Percentiles rank a stretch among this genome's conserved stretches.
phyloP scores from a whole-genome alignment of 805 yeast genomes.

The Komagataella kurtzmanii region DNA sequence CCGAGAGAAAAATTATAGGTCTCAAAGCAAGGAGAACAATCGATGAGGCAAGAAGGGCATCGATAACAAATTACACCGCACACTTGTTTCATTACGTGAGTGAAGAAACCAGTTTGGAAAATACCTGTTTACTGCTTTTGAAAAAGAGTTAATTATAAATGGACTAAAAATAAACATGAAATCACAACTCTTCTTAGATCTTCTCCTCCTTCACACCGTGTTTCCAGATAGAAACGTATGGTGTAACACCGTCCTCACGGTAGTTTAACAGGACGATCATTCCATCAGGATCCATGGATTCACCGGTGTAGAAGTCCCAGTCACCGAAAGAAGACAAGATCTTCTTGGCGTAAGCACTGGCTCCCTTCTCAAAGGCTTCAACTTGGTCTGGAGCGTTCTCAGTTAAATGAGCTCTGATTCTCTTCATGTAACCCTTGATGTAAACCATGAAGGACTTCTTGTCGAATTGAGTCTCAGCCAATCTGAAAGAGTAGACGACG shows the following conservation, averaged over 20 bases:
- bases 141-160: neutral
- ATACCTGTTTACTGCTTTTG: constrained; percentile 12
- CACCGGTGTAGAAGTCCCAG: constrained; percentile 99
- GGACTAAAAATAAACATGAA: neutral
- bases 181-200: constrained; percentile 42
- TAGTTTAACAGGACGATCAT: constrained; percentile 97
- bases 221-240: constrained; percentile 97
- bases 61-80: constrained; percentile 32
- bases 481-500: constrained; percentile 97
- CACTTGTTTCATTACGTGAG: constrained; percentile 48
- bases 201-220: constrained; percentile 89
- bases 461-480: constrained; percentile 92
- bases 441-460: constrained; percentile 94
- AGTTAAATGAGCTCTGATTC: constrained; percentile 79
- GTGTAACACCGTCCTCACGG: constrained; percentile 99
- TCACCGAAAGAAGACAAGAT: constrained; percentile 90
- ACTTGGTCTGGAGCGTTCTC: constrained; percentile 83
- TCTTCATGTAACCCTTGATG: constrained; percentile 99
- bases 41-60: constrained; percentile 55
- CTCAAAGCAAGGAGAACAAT: constrained; percentile 55
- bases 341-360: constrained; percentile 92
- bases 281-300: constrained; percentile 99
- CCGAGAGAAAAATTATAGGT: constrained; percentile 49
- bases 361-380: constrained; percentile 93
- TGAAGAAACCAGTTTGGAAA: constrained; percentile 51